Conservation (phyloP, 768 basidiomycete genomes). For the Coprinopsis marcescibilis region DNA sequence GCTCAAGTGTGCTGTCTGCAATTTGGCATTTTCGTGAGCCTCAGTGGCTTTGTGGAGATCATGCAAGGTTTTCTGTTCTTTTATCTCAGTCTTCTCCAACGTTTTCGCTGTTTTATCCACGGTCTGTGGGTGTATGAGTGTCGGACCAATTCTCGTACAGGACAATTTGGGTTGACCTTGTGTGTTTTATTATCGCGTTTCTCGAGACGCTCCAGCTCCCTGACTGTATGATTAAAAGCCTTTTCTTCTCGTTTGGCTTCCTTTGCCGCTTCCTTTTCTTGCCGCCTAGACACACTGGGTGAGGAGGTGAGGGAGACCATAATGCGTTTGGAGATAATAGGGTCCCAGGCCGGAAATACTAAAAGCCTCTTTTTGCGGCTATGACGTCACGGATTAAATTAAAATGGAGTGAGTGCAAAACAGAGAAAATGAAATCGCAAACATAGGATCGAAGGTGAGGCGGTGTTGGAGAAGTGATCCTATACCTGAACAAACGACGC, state of each 20-base stretch:
- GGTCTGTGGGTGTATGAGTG: slow-evolving; percentile 28
- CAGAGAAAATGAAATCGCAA: too few relatives aligned
- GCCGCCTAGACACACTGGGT: slow-evolving; percentile 20
- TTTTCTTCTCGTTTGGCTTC: slow-evolving; percentile 50
- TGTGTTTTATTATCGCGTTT: slow-evolving; percentile 46
- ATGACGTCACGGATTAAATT: too few relatives aligned
- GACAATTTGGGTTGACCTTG: slow-evolving; percentile 31
- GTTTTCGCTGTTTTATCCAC: slow-evolving; percentile 41
- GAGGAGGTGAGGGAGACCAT: neutral
- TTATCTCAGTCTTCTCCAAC: slow-evolving; percentile 40
- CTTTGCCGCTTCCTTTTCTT: slow-evolving; percentile 39
- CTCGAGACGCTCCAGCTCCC: slow-evolving; percentile 47
- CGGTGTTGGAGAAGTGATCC: too few relatives aligned
- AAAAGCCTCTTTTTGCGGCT: neutral
- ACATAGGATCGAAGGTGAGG: too few relatives aligned
- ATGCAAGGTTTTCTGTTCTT: slow-evolving; percentile 46
- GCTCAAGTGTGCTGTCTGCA: slow-evolving; percentile 21
- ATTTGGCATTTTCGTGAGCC: slow-evolving; percentile 43
- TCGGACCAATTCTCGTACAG: slow-evolving; percentile 15
- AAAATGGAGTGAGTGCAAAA: too few relatives aligned
- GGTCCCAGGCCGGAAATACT: neutral
- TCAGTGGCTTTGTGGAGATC: slow-evolving; percentile 48
- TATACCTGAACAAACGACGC: too few relatives aligned
- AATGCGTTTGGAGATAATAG: neutral
- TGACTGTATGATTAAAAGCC: slow-evolving; percentile 45